Percentiles rank a stretch among this genome's conserved stretches.
These are phyloP conservation scores for Sideroxylon spinosum DNA, from an alignment of 179 eudicot genomes.

Conservation along the genomic window DNA sequence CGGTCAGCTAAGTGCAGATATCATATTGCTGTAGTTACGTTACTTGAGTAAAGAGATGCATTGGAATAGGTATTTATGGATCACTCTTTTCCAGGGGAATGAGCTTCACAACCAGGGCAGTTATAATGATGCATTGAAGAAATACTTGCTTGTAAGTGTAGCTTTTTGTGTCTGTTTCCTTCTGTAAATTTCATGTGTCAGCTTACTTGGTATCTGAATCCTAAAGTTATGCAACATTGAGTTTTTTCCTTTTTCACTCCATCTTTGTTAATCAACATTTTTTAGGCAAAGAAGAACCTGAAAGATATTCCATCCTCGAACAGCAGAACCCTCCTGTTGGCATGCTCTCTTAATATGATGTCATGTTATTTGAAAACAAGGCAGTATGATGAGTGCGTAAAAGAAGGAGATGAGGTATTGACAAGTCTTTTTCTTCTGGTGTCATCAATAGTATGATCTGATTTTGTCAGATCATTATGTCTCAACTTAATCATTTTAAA, in stretches of 20 bases:
- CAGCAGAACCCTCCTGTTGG: slow-evolving; percentile 51
- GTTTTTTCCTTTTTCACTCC: not conserved
- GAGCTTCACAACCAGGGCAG: slow-evolving; percentile 77
- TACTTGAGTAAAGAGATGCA: not conserved
- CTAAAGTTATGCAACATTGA: not conserved
- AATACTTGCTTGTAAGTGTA: slow-evolving; percentile 75
- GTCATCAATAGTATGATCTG: not conserved
- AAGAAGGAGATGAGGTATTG: slow-evolving; percentile 90
- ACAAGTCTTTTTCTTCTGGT: not conserved
- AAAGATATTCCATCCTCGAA: slow-evolving; percentile 57
- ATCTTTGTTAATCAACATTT: not conserved
- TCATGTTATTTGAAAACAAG: slow-evolving; percentile 86
- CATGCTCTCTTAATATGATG: slow-evolving; percentile 95
- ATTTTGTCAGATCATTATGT: not conserved
- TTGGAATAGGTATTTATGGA: slow-evolving; percentile 4
- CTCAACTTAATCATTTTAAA: not conserved
- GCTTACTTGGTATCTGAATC: not conserved
- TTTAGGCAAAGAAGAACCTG: slow-evolving; percentile 82
- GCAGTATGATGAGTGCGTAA: slow-evolving; percentile 70
- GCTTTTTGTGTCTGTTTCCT: slow-evolving; percentile 17
- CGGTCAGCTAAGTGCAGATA: not conserved
- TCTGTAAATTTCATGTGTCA: slow-evolving; percentile 9
- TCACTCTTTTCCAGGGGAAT: slow-evolving; percentile 58
- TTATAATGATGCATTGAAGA: slow-evolving; percentile 67
- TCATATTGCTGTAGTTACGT: slow-evolving; percentile 3